Base-by-base conservation (phyloP, 257 asterid species). In the Solanum raphanifolium region DNA sequence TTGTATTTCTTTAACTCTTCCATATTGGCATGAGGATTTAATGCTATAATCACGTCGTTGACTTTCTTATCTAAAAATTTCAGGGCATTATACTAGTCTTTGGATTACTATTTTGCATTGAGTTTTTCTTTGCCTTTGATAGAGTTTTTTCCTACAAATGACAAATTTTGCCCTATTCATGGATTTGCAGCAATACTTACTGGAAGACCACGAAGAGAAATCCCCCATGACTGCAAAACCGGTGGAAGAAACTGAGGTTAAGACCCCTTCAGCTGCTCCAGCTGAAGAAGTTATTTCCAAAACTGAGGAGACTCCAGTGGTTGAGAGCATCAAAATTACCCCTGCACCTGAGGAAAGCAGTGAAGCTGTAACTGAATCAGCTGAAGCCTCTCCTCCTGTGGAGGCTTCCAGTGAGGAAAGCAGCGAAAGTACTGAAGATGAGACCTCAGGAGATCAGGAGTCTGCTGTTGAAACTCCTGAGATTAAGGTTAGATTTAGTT, bases 401-500 rank as follows among this genome's bases (percentile, higher is more conserved):
- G 96, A 94, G 88, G 87, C 92, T 58, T 78, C 87, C 29, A 66
- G 66, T 41, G 95, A 92, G 88, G 95, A 93, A 89, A 93, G 86
- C 91, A 89, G 76, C 25, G 92, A 86, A 62, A 90, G 84, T 84
- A 86, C 93, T 68, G 95, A 89, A 90, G 88, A 94, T 52, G 98
- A 91, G 66, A 79, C 86, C 15, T 35, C 93, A 18, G 94, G 32
- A 36, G 91, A 89, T 89, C 90, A 91, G 89, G 98, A 93, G 91
- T 89, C 92, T 58, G 34, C 88, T 31, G 99, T 94, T 32, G 95
- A 92, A 89, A 82, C 95, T 79, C 92, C 95, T 55, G 95, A 91
- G 88, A 93, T 96, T 89, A 94, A 93, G 98, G 98, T 95, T 89
- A 35, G 13, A 32, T 87, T 38, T 58, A 5, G 82, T 48, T 41